Percentiles rank a stretch among this genome's conserved stretches.
These are phyloP conservation scores for Barnettozyma botsteinii DNA, from an alignment of 805 yeast genomes.

Conservation along the genomic window DNA sequence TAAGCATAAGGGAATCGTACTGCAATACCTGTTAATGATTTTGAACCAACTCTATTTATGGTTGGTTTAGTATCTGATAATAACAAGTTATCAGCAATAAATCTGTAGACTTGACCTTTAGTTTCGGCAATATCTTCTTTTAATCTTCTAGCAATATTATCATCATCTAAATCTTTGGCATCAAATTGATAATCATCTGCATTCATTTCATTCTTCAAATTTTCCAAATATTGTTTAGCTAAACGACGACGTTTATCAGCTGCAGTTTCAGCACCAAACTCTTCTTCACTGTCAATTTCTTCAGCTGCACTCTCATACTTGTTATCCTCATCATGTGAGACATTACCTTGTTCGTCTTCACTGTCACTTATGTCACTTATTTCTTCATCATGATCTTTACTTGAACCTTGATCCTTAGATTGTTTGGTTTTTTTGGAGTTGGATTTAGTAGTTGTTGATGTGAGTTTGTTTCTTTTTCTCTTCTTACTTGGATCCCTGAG, in stretches of 20 bases:
- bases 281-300: slow-evolving; percentile 61
- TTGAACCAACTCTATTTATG: slow-evolving; percentile 55
- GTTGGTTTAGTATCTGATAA: slow-evolving; percentile 35
- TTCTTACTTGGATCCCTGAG: slow-evolving; percentile 55
- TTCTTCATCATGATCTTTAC: slow-evolving; percentile 43
- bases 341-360: slow-evolving; percentile 43
- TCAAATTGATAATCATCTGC: slow-evolving; percentile 52
- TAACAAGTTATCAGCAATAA: slow-evolving; percentile 46
- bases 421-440: slow-evolving; percentile 8
- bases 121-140: slow-evolving; percentile 86
- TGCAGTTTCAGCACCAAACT: slow-evolving; percentile 67
- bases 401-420: slow-evolving; percentile 2
- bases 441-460: slow-evolving; percentile 13
- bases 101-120: slow-evolving; percentile 76
- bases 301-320: slow-evolving; percentile 30
- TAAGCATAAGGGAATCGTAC: slow-evolving; percentile 46
- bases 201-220: slow-evolving; percentile 56
- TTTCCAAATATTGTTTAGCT: slow-evolving; percentile 87
- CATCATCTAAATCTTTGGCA: slow-evolving; percentile 87
- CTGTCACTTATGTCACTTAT: slow-evolving; percentile 45
- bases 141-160: slow-evolving; percentile 73
- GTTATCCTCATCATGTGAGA: slow-evolving; percentile 27
- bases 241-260: slow-evolving; percentile 92
- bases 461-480: slow-evolving; percentile 19
- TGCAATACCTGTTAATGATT: slow-evolving; percentile 44